Base-by-base conservation (phyloP, 2,329 filamentous ascomycete genomes). In the Hypomyces rosellus region DNA sequence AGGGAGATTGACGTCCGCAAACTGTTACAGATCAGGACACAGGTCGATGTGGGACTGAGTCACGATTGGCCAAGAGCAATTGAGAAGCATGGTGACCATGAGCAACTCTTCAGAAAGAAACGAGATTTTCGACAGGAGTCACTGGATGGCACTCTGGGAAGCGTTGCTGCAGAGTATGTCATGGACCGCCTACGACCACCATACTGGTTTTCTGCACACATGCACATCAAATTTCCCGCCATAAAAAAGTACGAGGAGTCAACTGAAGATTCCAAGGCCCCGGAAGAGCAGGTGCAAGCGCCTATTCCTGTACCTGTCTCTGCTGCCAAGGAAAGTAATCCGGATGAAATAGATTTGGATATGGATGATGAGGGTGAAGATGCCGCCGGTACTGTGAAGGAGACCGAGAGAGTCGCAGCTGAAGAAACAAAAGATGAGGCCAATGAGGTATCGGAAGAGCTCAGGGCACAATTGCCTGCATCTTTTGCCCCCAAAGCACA, bases 51-150 rank as follows among this genome's bases (percentile, higher is more conserved):
- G 41, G 90, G 91, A 3, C 69, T 99, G 48, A 96, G 91, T 59
- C 93, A 99, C 64, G 93, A 99, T 70, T 99, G 93, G 93, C 93
- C 93, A 1, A 81, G 85, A 45, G 84, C 78, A 1, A 81, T 97
- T 48, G 93, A 96, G 69, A 83, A 81, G 64, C 78, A 83, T 55
- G 93, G 93, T 5, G 77, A 97, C 63, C 71, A 77, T 43, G 69
- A 76, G 44, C 71, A 73, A 39, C 71, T 99, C 1, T 95, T 90
- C 65, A 74, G 70, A 30, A 79, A 75, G 64, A 97, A 97, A 71
- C 77, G 77, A 1, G 75, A 82, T 59, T 93, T 97, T 56, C 76
- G 82, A 56, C 70, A 80, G 45, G 93, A 99, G 65, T 90, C 89
- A 1, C 72, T 74, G 44, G 80, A 84, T 36, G 89, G 89, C 0